Percentiles rank a stretch among this genome's conserved stretches.
Conservation (phyloP, 2,329 filamentous ascomycete genomes). For the Leptographium wingfieldii region DNA sequence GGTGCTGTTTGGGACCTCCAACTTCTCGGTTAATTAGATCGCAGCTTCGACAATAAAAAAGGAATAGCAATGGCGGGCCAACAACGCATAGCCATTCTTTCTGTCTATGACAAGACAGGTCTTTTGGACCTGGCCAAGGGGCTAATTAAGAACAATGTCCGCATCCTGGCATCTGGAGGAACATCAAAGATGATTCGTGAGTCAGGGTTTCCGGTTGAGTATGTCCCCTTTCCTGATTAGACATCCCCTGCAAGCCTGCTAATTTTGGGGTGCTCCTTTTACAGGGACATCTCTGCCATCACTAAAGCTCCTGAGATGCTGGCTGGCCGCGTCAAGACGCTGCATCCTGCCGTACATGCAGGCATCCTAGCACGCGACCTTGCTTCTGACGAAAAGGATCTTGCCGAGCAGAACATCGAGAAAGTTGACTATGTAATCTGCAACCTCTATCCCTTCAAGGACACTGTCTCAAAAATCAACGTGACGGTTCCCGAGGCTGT, state of each 20-base stretch:
- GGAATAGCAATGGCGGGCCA: slow-evolving; percentile 20
- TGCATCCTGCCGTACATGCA: slow-evolving; percentile 84
- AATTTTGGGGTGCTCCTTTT: background rate
- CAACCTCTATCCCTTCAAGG: slow-evolving; percentile 99
- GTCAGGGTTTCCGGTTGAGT: slow-evolving; percentile 91
- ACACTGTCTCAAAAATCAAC: slow-evolving; percentile 92
- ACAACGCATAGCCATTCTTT: slow-evolving; percentile 73
- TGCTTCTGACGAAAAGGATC: slow-evolving; percentile 90
- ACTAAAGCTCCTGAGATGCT: slow-evolving; percentile 97
- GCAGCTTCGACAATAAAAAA: background rate
- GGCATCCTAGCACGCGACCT: slow-evolving; percentile 90
- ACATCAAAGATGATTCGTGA: slow-evolving; percentile 95
- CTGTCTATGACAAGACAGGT: slow-evolving; percentile 97
- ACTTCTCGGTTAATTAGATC: background rate
- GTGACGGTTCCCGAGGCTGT: slow-evolving; percentile 95
- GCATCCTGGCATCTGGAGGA: slow-evolving; percentile 86
- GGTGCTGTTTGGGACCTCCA: background rate
- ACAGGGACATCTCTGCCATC: slow-evolving; percentile 90
- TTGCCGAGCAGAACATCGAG: slow-evolving; percentile 86
- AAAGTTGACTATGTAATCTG: slow-evolving; percentile 95
- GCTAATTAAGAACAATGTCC: slow-evolving; percentile 76
- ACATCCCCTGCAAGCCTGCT: background rate
- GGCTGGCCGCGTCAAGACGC: slow-evolving; percentile 65
- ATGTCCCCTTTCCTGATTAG: slow-evolving; percentile 22
- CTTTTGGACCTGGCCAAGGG: slow-evolving; percentile 86